These are phyloP conservation scores for Astrocystis sublimbata DNA, from an alignment of 495 filamentous ascomycete genomes.

Conservation along the genomic window DNA sequence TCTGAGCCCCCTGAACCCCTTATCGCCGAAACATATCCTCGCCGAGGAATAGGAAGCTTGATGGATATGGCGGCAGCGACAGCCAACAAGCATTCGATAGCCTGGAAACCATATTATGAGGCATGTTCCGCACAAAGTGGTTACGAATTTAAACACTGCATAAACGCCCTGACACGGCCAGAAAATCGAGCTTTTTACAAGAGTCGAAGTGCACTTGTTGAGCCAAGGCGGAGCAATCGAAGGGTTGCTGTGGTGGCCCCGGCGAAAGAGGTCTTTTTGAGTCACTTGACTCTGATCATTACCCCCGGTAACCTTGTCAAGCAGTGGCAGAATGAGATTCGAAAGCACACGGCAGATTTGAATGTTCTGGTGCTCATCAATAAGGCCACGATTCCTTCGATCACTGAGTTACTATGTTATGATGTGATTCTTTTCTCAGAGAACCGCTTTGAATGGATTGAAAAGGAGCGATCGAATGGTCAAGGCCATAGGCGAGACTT, in stretches of 20 bases:
- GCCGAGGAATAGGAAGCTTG: conserved; percentile 46
- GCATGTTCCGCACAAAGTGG: conserved; percentile 30
- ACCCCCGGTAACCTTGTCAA: conserved; percentile 68
- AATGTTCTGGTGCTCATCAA: conserved; percentile 60
- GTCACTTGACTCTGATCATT: conserved; percentile 67
- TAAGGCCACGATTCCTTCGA: conserved; percentile 56
- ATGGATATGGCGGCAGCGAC: conserved; percentile 71
- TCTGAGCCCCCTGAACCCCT: conserved; percentile 56
- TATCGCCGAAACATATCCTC: conserved; percentile 41
- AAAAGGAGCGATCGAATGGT: conserved; percentile 26
- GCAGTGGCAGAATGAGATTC: conserved; percentile 68
- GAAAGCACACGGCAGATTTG: conserved; percentile 68
- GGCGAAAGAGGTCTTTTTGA: conserved; percentile 59
- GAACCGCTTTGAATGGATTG: conserved; percentile 67
- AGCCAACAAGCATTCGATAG: conserved; percentile 62
- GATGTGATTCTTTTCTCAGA: conserved; percentile 82
- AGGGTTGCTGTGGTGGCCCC: conserved; percentile 31
- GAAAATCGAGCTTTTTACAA: conserved; percentile 37
- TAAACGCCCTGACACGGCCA: conserved; percentile 48
- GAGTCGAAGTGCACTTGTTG: conserved; percentile 36
- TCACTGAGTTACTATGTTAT: conserved; percentile 61
- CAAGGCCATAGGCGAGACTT: conserved; percentile 12
- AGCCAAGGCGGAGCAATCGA: conserved; percentile 47
- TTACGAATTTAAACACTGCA: conserved; percentile 50
- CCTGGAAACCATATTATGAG: conserved; percentile 67